Percentiles rank a stretch among this genome's conserved stretches.
Conservation (phyloP, 495 filamentous ascomycete genomes). For the Podospora sp. region DNA sequence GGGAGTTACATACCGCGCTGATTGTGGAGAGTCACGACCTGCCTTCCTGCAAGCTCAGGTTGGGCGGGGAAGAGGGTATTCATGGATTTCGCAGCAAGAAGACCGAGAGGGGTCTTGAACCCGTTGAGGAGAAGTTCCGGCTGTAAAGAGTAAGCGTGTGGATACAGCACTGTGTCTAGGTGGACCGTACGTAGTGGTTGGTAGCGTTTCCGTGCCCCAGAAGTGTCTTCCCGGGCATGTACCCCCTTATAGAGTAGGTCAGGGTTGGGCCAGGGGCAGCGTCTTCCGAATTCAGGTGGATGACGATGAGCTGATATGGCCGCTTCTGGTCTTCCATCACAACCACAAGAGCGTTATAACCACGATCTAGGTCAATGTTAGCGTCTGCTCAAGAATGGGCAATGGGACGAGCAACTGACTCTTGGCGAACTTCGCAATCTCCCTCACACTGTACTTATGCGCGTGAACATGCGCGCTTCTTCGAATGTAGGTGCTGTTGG, state of each 20-base stretch:
- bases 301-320: constrained; percentile 72
- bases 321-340: constrained; percentile 84
- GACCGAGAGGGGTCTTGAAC: constrained; percentile 89
- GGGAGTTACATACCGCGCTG: constrained; percentile 57
- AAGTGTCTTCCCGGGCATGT: constrained; percentile 79
- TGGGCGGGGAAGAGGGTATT: constrained; percentile 77
- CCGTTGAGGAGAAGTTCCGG: constrained; percentile 95
- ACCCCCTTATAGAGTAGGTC: constrained; percentile 70
- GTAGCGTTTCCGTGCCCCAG: constrained; percentile 89
- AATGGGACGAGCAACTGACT: constrained; percentile 32
- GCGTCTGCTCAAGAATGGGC: background rate
- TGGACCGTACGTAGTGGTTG: constrained; percentile 63
- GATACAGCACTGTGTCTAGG: background rate
- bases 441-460: constrained; percentile 84
- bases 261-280: constrained; percentile 79
- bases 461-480: constrained; percentile 77
- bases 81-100: constrained; percentile 87
- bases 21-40: constrained; percentile 91
- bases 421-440: constrained; percentile 84
- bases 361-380: constrained; percentile 50
- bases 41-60: constrained; percentile 80
- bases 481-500: constrained; percentile 80
- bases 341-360: constrained; percentile 78
- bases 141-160: constrained; percentile 26
- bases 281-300: constrained; percentile 62